phyloP scores from a whole-genome alignment of 2,329 filamentous ascomycete genomes.

The Microcera coccophila region DNA sequence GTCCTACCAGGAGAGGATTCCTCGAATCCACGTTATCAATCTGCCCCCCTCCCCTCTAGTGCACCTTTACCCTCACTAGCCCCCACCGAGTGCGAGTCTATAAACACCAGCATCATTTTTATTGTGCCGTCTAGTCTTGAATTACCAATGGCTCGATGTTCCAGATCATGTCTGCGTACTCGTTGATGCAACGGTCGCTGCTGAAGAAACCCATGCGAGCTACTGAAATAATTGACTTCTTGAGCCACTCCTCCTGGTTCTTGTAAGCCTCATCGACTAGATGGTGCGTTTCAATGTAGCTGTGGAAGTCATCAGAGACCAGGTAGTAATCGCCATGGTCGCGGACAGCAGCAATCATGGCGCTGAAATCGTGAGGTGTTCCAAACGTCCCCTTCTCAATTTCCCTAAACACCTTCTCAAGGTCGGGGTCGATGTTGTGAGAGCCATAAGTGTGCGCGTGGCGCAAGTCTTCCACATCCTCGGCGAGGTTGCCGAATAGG shows the following conservation, averaged over 20 bases:
- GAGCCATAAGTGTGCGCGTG: slow-evolving; percentile 82
- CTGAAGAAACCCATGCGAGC: slow-evolving; percentile 97
- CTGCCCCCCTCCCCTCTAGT: slow-evolving; percentile 10
- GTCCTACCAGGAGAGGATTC: background rate
- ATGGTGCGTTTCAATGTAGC: slow-evolving; percentile 85
- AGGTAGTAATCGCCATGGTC: slow-evolving; percentile 97
- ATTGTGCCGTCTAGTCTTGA: slow-evolving; percentile 33
- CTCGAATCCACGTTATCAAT: slow-evolving; percentile 11
- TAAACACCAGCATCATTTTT: slow-evolving; percentile 9
- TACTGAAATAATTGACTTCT: slow-evolving; percentile 84
- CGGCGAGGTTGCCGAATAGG: slow-evolving; percentile 91
- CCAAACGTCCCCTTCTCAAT: slow-evolving; percentile 83
- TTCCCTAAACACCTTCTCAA: slow-evolving; percentile 75
- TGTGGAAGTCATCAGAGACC: slow-evolving; percentile 95
- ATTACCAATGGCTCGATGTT: slow-evolving; percentile 77
- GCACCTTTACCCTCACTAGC: no score
- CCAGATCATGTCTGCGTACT: slow-evolving; percentile 97
- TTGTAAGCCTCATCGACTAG: slow-evolving; percentile 89
- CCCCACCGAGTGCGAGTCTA: no score
- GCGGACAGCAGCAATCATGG: slow-evolving; percentile 77
- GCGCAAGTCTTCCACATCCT: slow-evolving; percentile 94
- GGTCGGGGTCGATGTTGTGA: slow-evolving; percentile 71
- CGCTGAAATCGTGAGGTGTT: slow-evolving; percentile 71
- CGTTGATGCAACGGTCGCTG: slow-evolving; percentile 90
- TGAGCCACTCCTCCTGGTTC: slow-evolving; percentile 88